Percentiles rank a stretch among this genome's conserved stretches.
These are phyloP conservation scores for Rhizopogon parksii DNA, from an alignment of 1,284 basidiomycete genomes.

Conservation along the genomic window DNA sequence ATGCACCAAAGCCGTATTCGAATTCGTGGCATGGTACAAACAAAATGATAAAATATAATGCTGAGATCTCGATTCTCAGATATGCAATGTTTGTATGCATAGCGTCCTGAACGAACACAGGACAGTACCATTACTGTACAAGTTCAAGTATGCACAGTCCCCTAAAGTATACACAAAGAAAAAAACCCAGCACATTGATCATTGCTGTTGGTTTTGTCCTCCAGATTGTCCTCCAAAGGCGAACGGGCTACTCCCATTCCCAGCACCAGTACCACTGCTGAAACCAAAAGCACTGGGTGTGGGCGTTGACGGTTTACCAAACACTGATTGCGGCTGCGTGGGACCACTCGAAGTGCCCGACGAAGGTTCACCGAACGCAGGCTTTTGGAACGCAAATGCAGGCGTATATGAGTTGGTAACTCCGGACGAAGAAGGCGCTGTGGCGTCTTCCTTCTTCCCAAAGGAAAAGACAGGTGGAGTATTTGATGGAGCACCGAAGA, in stretches of 20 bases:
- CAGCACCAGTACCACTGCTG: constrained; percentile 11
- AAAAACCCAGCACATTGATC: constrained; percentile 10
- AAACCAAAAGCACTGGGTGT: constrained; percentile 30
- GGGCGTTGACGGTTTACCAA: constrained; percentile 19
- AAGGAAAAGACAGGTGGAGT: constrained; percentile 14
- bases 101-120: not conserved
- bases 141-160: not conserved
- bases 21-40: not conserved
- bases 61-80: not conserved
- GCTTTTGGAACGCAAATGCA: not conserved
- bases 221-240: constrained; percentile 20
- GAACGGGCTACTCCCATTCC: constrained; percentile 14
- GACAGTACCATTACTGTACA: not conserved
- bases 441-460: constrained; percentile 18
- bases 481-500: constrained; percentile 8
- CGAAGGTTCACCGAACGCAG: constrained; percentile 4
- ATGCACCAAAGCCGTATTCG: too few relatives aligned
- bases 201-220: constrained; percentile 28
- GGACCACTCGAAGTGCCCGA: constrained; percentile 7
- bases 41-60: not conserved
- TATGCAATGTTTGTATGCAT: not conserved
- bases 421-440: constrained; percentile 8
- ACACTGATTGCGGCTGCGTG: constrained; percentile 11
- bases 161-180: not conserved
- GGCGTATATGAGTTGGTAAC: not conserved